Percentiles rank a stretch among this genome's conserved stretches.
Evolutionary conservation across 2,329 filamentous ascomycete species (phyloP).

Genomic region (Aspergillus vadensis): DNA sequence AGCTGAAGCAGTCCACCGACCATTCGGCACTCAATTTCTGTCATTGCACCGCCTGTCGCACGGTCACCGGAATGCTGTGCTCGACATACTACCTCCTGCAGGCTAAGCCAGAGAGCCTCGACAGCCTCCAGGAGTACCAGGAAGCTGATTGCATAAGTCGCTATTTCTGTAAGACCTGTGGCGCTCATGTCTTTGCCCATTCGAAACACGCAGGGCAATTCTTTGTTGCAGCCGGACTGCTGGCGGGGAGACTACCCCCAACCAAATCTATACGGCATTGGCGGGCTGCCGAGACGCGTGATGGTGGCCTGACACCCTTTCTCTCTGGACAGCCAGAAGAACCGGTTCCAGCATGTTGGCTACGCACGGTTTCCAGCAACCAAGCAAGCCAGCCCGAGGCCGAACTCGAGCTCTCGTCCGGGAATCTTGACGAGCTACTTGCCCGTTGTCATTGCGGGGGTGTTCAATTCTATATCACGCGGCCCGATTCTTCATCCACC

Average conservation of each 20-base stretch:
- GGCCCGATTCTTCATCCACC: slow-evolving; percentile 53
- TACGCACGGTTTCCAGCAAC: slow-evolving; percentile 15
- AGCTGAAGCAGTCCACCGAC: slow-evolving; percentile 25
- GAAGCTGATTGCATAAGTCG: slow-evolving; percentile 46
- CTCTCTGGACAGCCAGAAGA: slow-evolving; percentile 25
- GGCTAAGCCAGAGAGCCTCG: slow-evolving; percentile 34
- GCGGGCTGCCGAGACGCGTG: slow-evolving; percentile 28
- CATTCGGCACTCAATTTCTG: slow-evolving; percentile 45
- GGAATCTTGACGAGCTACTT: slow-evolving; percentile 34
- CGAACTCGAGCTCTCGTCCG: background rate
- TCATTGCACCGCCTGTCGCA: slow-evolving; percentile 56
- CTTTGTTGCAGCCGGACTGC: slow-evolving; percentile 39
- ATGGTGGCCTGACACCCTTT: slow-evolving; percentile 33
- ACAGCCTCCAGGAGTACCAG: slow-evolving; percentile 46
- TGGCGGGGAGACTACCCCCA: slow-evolving; percentile 23
- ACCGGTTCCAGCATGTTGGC: slow-evolving; percentile 23
- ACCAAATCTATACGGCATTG: slow-evolving; percentile 32
- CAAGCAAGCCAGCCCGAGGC: background rate
- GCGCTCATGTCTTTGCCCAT: slow-evolving; percentile 46
- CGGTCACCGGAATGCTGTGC: slow-evolving; percentile 51
- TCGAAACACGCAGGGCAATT: slow-evolving; percentile 27
- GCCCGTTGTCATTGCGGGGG: slow-evolving; percentile 58
- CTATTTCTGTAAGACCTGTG: slow-evolving; percentile 56
- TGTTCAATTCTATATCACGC: slow-evolving; percentile 59
- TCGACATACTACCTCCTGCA: slow-evolving; percentile 49